Base-by-base conservation (phyloP, 495 filamentous ascomycete species). In the Glarea lozoyensis region DNA sequence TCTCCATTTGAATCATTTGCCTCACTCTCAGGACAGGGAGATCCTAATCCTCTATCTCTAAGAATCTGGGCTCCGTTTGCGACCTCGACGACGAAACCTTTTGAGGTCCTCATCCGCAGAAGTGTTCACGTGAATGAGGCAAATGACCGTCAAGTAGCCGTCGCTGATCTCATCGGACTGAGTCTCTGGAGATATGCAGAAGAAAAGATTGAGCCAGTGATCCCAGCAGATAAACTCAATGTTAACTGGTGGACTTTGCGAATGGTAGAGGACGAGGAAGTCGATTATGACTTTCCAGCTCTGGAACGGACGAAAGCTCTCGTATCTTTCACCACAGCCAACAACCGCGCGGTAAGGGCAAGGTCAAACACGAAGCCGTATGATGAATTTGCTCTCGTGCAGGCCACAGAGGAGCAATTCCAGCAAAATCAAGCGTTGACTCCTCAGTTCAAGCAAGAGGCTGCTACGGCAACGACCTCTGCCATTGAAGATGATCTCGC, bases 221-320 rank as follows among this genome's bases (percentile, higher is more conserved):
- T 97, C 10, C 69, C 76, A 2, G 65, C 67, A 13, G 72, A 77
- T 21, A 84, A 87, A 54, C 62, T 83, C 22, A 90, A 87, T 43
- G 83, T 95, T 37, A 97, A 97, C 53, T 76, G 79, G 55, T 99
- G 92, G 90, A 83, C 81, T 9, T 63, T 99, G 12, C 73, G 88
- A 21, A 94, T 99, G 85, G 86, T 96, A 6, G 92, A 99, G 50
- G 85, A 89, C 54, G 73, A 75, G 43, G 92, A 99, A 55, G 84
- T 96, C 2, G 92, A 99, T 52, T 87, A 86, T 53, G 92, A 99
- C 57, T 97, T 99, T 50, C 89, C 88, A 3, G 77, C 92, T 0
- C 67, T 97, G 6, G 78, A 80, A 42, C 75, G 92, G 31, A 88
- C 76, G 19, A 81, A 84, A 50, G 76, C 81, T 0, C 79, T 98